Evolutionary conservation across 257 asterid genomes (phyloP).

Genomic region (Sherardia arvensis): DNA sequence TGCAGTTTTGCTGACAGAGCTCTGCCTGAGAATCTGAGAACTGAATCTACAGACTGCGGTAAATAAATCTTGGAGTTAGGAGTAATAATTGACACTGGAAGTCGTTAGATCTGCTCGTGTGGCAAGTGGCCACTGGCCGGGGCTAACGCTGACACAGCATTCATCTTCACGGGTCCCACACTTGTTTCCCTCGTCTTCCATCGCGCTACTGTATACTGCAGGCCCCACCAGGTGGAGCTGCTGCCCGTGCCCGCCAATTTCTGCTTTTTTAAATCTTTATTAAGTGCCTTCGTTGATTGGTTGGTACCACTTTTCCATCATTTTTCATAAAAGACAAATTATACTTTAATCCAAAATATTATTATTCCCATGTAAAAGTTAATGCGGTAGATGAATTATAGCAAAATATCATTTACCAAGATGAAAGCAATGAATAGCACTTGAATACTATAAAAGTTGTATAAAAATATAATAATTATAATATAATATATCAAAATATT

Average conservation of each 20-base stretch:
- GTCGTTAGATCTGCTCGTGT: conserved; percentile 27
- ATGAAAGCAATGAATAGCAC: too few species aligned
- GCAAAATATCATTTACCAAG: too few species aligned
- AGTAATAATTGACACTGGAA: not conserved
- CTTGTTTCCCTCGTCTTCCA: conserved; percentile 6
- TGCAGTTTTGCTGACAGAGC: not conserved
- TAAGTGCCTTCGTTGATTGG: conserved; percentile 9
- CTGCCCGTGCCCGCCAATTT: not conserved
- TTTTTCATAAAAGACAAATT: conserved; percentile 1
- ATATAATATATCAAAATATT: too few species aligned
- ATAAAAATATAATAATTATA: too few species aligned
- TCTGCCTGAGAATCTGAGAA: conserved; percentile 4
- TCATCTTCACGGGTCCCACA: not conserved
- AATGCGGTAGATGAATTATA: too few species aligned
- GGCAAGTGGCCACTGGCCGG: conserved; percentile 19
- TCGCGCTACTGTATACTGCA: not conserved
- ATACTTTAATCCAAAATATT: not conserved
- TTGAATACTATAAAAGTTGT: too few species aligned
- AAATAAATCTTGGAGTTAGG: not conserved
- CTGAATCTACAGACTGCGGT: not conserved
- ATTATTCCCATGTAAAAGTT: not conserved
- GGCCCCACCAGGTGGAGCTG: not conserved
- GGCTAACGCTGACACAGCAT: conserved; percentile 7
- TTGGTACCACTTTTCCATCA: not conserved
- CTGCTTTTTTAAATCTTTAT: not conserved